Evolutionary conservation across 1,284 basidiomycete species (phyloP).

Genomic region (Rhodofomes roseus): DNA sequence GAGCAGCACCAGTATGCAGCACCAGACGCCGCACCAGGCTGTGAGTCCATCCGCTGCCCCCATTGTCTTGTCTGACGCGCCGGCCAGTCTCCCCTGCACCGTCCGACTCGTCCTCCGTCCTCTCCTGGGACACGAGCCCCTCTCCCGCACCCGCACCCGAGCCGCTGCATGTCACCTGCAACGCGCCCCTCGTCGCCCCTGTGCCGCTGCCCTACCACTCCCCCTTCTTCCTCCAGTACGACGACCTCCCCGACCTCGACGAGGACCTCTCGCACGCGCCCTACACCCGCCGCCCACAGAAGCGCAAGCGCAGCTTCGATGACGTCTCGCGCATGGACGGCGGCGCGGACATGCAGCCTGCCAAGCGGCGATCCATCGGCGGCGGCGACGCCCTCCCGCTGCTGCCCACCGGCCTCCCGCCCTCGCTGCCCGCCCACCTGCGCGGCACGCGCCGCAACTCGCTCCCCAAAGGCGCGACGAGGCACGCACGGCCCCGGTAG

Average conservation of each 20-base stretch:
- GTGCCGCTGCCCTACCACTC: constrained; percentile 66
- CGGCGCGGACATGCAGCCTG: constrained; percentile 8
- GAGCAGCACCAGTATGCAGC: not conserved
- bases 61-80: constrained; percentile 7
- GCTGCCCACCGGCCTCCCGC: not conserved
- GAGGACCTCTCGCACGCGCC: constrained; percentile 68
- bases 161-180: constrained; percentile 48
- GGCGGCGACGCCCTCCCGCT: not conserved
- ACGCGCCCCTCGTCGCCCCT: constrained; percentile 61
- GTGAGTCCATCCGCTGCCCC: constrained; percentile 13
- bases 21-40: constrained; percentile 6
- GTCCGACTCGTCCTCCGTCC: constrained; percentile 33
- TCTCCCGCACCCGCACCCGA: constrained; percentile 26
- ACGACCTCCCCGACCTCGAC: constrained; percentile 60
- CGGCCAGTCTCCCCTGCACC: constrained; percentile 38
- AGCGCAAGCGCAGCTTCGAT: constrained; percentile 49
- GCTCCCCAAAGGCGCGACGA: not conserved
- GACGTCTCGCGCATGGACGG: constrained; percentile 16
- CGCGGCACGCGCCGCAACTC: not conserved
- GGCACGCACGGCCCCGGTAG: constrained; percentile 1
- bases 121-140: constrained; percentile 21
- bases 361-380: constrained; percentile 17
- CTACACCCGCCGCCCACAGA: constrained; percentile 48
- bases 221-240: constrained; percentile 58
- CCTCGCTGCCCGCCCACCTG: not conserved